Percentiles rank a stretch among this genome's conserved stretches.
Evolutionary conservation across 2,329 filamentous ascomycete genomes (phyloP).

Genomic region (Ceratocystis ficicola): DNA sequence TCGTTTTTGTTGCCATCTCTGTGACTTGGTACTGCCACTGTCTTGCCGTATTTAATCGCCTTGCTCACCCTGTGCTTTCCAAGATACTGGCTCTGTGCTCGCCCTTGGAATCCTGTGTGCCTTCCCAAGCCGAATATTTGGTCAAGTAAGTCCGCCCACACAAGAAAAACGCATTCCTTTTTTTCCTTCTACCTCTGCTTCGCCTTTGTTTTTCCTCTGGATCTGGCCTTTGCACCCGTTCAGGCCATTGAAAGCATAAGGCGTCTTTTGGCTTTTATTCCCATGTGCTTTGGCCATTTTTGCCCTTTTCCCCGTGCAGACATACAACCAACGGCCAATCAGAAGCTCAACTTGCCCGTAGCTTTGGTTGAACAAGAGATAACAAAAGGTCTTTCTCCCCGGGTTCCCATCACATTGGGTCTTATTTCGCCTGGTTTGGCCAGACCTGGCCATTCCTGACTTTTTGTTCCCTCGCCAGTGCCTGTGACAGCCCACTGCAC

Average conservation of each 20-base stretch:
- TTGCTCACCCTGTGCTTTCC: neutral
- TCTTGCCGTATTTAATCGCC: neutral
- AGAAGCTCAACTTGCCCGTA: neutral
- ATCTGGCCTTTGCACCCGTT: neutral
- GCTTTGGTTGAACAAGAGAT: neutral
- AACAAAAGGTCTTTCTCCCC: conserved; percentile 3
- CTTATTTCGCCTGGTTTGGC: neutral
- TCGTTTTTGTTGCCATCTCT: neutral
- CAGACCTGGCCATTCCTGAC: no score
- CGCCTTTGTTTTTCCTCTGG: no score
- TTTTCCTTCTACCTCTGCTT: no score
- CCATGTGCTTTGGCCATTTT: neutral
- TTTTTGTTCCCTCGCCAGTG: neutral
- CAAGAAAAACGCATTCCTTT: neutral
- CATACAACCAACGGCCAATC: neutral
- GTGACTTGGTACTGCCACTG: neutral
- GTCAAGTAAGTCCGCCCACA: neutral
- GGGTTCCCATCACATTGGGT: neutral
- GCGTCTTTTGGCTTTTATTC: neutral
- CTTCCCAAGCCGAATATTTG: conserved; percentile 4
- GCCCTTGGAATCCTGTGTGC: conserved; percentile 8
- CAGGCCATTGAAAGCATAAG: neutral
- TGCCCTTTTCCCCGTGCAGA: neutral
- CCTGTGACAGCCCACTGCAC: neutral
- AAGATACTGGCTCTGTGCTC: conserved; percentile 6